A percentile compares a stretch with the other conserved stretches of the same genome.
Evolutionary conservation across 805 yeast genomes (phyloP).

Genomic region (Teunomyces atbi): DNA sequence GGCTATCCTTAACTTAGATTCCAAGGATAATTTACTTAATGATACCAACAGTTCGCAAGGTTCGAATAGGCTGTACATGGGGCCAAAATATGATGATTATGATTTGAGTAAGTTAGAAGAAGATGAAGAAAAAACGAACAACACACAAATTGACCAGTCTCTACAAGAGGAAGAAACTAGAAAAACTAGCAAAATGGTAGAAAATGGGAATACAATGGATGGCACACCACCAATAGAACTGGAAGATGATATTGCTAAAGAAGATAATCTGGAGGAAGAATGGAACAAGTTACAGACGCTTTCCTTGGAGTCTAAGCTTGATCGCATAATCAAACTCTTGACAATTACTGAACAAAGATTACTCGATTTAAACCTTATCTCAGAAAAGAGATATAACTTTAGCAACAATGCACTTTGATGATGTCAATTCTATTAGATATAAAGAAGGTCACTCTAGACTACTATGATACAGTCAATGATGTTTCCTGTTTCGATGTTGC

Average conservation of each 20-base stretch:
- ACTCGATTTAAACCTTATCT: conserved; percentile 29
- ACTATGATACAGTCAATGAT: conserved; percentile 31
- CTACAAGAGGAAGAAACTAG: conserved; percentile 8
- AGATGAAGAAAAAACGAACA: conserved; percentile 3
- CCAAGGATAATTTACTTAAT: conserved; percentile 8
- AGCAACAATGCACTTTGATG: conserved; percentile 14
- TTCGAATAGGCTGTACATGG: conserved; percentile 14
- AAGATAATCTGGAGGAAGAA: conserved; percentile 16
- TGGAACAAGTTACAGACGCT: conserved; percentile 18
- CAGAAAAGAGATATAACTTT: conserved; percentile 22
- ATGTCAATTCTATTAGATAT: background rate
- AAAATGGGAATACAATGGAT: background rate
- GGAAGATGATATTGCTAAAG: background rate
- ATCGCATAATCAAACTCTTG: conserved; percentile 60
- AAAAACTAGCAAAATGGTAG: background rate
- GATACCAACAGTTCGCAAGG: background rate
- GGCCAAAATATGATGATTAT: conserved; percentile 21
- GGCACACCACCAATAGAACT: background rate
- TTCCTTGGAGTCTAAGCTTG: conserved; percentile 42
- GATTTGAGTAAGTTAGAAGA: conserved; percentile 13
- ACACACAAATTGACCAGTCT: conserved; percentile 4
- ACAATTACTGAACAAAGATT: conserved; percentile 60
- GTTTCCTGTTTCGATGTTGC: conserved; percentile 43
- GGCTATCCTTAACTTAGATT: conserved; percentile 48
- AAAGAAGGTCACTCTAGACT: background rate